Percentiles rank a stretch among this genome's conserved stretches.
phyloP scores from a whole-genome alignment of 148 eudicot genomes.

The Rhododendron vialii region DNA sequence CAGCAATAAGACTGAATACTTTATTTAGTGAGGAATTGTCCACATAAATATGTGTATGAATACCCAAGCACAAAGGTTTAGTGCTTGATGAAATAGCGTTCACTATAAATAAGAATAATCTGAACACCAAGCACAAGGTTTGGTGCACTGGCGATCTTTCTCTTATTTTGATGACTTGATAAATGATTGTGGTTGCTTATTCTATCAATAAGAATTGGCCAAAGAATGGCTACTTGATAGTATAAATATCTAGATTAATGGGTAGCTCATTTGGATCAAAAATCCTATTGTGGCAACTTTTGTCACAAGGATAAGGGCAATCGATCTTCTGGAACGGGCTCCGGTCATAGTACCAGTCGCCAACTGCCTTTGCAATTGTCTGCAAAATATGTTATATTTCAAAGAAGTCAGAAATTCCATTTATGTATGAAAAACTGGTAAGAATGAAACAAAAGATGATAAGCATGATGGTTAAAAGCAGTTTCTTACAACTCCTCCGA shows the following conservation, averaged over 20 bases:
- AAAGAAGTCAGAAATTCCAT: not conserved
- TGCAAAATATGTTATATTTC: conserved; percentile 21
- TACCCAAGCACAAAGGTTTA: not conserved
- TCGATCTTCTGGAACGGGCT: conserved; percentile 68
- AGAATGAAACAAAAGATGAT: not conserved
- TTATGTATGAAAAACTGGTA: not conserved
- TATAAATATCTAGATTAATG: not conserved
- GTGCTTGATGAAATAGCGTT: not conserved
- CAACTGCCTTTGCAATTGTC: conserved; percentile 83
- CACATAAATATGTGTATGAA: not conserved
- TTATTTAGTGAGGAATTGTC: not conserved
- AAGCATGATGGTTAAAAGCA: not conserved
- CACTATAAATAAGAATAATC: not conserved
- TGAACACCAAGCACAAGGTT: conserved; percentile 4
- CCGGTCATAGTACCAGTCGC: conserved; percentile 78
- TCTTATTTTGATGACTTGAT: not conserved
- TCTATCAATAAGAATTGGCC: not conserved
- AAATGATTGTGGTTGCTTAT: not conserved
- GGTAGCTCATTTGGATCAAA: conserved; percentile 29
- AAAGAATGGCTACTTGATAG: conserved; percentile 5
- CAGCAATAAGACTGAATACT: not conserved
- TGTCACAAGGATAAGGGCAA: conserved; percentile 90
- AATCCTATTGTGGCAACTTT: conserved; percentile 48
- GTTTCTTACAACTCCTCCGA: conserved; percentile 39
- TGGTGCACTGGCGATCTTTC: not conserved